Evolutionary conservation across 2,329 filamentous ascomycete species (phyloP).

Genomic region (Peltaster fructicola): DNA sequence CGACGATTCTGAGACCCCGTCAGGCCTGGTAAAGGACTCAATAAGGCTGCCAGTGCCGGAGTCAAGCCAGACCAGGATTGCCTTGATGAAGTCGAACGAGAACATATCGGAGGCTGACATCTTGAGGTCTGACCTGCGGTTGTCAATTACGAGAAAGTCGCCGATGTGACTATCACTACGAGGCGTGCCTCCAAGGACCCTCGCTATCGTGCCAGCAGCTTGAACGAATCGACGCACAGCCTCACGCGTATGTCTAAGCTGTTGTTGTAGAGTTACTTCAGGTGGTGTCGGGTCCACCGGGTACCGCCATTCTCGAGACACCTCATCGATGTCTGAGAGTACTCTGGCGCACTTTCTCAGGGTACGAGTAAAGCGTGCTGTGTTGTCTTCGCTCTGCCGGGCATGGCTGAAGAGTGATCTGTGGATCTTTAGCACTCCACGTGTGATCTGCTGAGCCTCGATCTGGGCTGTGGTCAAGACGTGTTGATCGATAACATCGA

Average conservation of each 20-base stretch:
- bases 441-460: slow-evolving; percentile 38
- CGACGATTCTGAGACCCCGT: slow-evolving; percentile 16
- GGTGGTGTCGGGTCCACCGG: slow-evolving; percentile 37
- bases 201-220: slow-evolving; percentile 39
- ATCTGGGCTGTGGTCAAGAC: slow-evolving; percentile 34
- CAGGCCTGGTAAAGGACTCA: slow-evolving; percentile 36
- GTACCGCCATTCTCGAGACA: slow-evolving; percentile 39
- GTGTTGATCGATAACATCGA: slow-evolving; percentile 25
- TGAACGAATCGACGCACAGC: slow-evolving; percentile 43
- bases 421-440: slow-evolving; percentile 35
- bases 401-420: slow-evolving; percentile 37
- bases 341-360: slow-evolving; percentile 23
- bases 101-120: slow-evolving; percentile 32
- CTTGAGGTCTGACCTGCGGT: slow-evolving; percentile 23
- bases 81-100: slow-evolving; percentile 47
- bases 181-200: slow-evolving; percentile 34
- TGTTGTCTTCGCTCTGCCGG: slow-evolving; percentile 8
- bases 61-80: slow-evolving; percentile 44
- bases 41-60: slow-evolving; percentile 38
- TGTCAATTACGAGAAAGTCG: slow-evolving; percentile 12
- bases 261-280: slow-evolving; percentile 37
- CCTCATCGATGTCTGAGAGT: slow-evolving; percentile 39
- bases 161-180: slow-evolving; percentile 9
- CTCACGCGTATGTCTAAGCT: slow-evolving; percentile 37
- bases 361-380: slow-evolving; percentile 12